Conservation (phyloP, 1,139 yeast genomes). For the Geotrichum histeridarum region DNA sequence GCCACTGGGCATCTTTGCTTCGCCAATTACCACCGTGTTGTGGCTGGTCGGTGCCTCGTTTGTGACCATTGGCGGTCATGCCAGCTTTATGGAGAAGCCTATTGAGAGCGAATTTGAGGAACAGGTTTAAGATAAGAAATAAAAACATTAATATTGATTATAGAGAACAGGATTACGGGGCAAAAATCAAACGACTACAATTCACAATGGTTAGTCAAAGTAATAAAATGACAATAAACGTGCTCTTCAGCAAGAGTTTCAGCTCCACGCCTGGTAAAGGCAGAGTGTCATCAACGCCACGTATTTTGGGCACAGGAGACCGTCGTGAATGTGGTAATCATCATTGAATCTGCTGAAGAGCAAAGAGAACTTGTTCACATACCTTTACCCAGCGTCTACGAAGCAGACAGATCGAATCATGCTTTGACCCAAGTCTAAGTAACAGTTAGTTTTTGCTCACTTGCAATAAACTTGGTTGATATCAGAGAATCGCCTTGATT, state of each 20-base stretch:
- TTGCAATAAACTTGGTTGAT: too few species aligned
- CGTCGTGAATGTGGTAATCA: slow-evolving; percentile 99
- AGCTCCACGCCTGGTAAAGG: slow-evolving; percentile 99
- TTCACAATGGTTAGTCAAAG: neutral
- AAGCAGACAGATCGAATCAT: too few species aligned
- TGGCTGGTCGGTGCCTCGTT: slow-evolving; percentile 97
- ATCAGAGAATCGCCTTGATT: too few species aligned
- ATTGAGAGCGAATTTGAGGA: slow-evolving; percentile 95
- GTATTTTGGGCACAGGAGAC: slow-evolving; percentile 94
- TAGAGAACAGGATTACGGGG: neutral
- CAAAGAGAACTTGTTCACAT: too few species aligned
- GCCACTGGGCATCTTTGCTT: slow-evolving; percentile 88
- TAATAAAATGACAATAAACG: neutral
- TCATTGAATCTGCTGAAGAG: slow-evolving; percentile 45
- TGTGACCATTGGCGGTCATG: slow-evolving; percentile 83
- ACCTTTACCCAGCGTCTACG: neutral
- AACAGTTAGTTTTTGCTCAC: too few species aligned
- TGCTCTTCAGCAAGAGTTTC: slow-evolving; percentile 34
- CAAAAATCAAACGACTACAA: neutral
- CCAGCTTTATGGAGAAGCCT: slow-evolving; percentile 93
- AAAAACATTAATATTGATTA: slow-evolving; percentile 4
- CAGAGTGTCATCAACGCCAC: slow-evolving; percentile 86
- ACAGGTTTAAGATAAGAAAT: slow-evolving; percentile 39
- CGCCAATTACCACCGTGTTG: slow-evolving; percentile 88
- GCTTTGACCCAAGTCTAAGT: too few species aligned